These are phyloP conservation scores for Zarea fungicola DNA, from an alignment of 2,329 filamentous ascomycete species.

Conservation along the genomic window DNA sequence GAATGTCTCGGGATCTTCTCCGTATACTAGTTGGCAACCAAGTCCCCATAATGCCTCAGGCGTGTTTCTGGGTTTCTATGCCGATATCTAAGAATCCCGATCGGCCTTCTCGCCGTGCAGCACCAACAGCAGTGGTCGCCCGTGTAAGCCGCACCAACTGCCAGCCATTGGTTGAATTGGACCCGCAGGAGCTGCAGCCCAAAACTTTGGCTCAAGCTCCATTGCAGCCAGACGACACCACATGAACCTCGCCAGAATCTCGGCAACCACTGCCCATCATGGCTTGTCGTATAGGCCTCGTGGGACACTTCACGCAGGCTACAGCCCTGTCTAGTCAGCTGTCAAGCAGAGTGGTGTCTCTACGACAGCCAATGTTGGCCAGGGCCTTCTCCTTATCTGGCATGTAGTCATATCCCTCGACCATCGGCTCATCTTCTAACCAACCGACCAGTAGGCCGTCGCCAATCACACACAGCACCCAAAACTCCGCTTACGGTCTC, in stretches of 20 bases:
- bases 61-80: too few species aligned
- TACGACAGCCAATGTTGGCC: background rate
- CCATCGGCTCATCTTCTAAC: background rate
- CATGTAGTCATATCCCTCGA: background rate
- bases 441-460: background rate
- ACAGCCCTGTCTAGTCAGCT: background rate
- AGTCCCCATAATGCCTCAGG: too few species aligned
- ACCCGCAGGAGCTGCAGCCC: background rate
- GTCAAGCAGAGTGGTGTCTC: background rate
- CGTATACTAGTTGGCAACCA: too few species aligned
- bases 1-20: too few species aligned
- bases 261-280: conserved; percentile 3
- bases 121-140: too few species aligned
- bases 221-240: background rate
- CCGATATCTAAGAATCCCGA: too few species aligned
- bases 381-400: conserved; percentile 4
- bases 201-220: conserved; percentile 1
- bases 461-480: conserved; percentile 10
- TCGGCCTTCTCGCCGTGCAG: too few species aligned
- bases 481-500: conserved; percentile 30
- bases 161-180: conserved; percentile 4
- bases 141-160: too few species aligned
- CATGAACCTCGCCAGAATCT: background rate
- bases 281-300: conserved; percentile 7
- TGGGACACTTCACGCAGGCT: background rate